Evolutionary conservation across 179 eudicot species (phyloP), one percentile per base, ranked within the genome.

Genomic region (Vitellaria paradoxa): DNA sequence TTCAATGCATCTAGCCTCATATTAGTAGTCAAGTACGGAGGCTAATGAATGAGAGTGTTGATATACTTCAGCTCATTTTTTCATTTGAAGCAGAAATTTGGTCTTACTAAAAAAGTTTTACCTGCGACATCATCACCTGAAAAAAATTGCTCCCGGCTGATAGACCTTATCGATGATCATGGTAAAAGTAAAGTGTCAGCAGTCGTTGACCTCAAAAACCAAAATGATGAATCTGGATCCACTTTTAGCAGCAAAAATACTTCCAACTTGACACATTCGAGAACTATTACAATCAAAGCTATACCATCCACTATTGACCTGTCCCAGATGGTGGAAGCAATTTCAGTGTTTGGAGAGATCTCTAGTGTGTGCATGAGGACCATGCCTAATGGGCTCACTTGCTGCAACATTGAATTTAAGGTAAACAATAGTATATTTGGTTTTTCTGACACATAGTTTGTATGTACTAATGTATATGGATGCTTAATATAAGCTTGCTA

Each of bases 271-370:
- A 14, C 65, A 61, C 23, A n/a, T 65, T 74, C 46, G n/a, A 52
- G 46, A 47, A 78, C 73, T 45, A 62, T 82, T 52, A 50, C 73
- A 11, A 24, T 82, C 45, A 65, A 69, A 61, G 76, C 78, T 56
- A 63, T 82, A 17, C 76, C 65, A 46, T 65, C 84, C 46, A 9
- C 9, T 11, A 47, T 78, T 15, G 60, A 67, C 40, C 81, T 69
- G 62, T 17, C 72, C 8, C 66, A 82, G 49, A 76, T 82, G 45
- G 49, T 78, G 18, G 78, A 74, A 74, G 59, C 84, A 15, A 45
- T 78, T 82, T 82, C 84, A 23, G 21, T 42, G n/a, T 82, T 74
- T 61, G 84, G 81, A 69, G 71, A 82, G 81, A 23, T 82, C 78
- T 68, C 81, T 53, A 75, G 76, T 45, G 65, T 76, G 61, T 78